Conservation (phyloP, 1,284 basidiomycete species). For the Irpex sp. region DNA sequence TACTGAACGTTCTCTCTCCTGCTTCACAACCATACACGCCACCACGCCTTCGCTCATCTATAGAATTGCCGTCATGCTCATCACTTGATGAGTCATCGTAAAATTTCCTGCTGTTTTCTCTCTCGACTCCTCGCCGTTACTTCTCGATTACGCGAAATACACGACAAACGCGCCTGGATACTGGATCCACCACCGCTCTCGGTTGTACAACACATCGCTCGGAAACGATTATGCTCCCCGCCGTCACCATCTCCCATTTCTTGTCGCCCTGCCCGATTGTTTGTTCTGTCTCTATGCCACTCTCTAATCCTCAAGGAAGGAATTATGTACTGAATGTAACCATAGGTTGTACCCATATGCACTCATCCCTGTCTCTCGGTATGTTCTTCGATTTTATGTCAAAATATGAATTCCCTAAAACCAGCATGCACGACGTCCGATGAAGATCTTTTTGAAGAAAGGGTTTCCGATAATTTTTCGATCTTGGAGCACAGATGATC, state of each 20-base stretch:
- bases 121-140: constrained; percentile 1
- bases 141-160: not conserved
- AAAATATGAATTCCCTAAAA: constrained; percentile 2
- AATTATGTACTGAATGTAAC: constrained; percentile 6
- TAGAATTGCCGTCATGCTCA: not conserved
- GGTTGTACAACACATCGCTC: constrained; percentile 8
- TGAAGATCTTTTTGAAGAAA: not conserved
- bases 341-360: constrained; percentile 1
- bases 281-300: constrained; percentile 6
- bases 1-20: not conserved
- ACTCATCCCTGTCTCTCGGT: constrained; percentile 4
- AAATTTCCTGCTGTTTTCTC: not conserved
- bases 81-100: not conserved
- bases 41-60: not conserved
- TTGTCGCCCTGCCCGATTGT: not conserved
- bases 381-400: constrained; percentile 2
- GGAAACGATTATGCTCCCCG: not conserved
- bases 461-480: not conserved
- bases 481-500: not conserved
- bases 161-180: constrained; percentile 1
- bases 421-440: not conserved
- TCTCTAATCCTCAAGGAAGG: not conserved
- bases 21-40: not conserved
- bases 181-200: constrained; percentile 1
- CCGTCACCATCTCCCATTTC: not conserved